phyloP scores from a whole-genome alignment of 257 asterid species.

The Apocynum venetum region DNA sequence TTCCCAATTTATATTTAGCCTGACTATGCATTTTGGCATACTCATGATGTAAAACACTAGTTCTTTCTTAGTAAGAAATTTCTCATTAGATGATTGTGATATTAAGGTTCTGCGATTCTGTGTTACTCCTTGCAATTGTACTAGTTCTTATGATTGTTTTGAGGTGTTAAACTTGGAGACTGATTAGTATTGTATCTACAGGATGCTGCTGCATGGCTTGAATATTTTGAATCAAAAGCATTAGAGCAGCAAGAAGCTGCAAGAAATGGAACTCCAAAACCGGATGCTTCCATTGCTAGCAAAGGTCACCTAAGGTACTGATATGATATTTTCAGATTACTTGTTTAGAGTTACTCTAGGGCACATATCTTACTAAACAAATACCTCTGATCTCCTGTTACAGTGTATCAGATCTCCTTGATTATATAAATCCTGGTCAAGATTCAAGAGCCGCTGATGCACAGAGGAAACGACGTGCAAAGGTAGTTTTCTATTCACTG shows the following conservation, averaged over 20 bases:
- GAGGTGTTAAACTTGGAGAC: background rate
- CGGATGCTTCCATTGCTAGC: slow-evolving; percentile 97
- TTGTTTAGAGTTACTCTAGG: slow-evolving; percentile 23
- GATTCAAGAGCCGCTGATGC: slow-evolving; percentile 66
- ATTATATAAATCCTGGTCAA: slow-evolving; percentile 85
- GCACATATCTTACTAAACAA: slow-evolving; percentile 25
- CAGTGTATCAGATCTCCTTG: slow-evolving; percentile 99
- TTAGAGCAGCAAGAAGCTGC: slow-evolving; percentile 99
- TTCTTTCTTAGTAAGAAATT: background rate
- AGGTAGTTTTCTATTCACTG: slow-evolving; percentile 41
- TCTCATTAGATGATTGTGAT: background rate
- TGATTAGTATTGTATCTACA: slow-evolving; percentile 31
- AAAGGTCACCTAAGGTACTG: slow-evolving; percentile 98
- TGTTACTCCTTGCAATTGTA: too few relatives aligned
- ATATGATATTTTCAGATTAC: slow-evolving; percentile 42
- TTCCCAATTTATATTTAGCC: background rate
- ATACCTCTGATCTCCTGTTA: slow-evolving; percentile 32
- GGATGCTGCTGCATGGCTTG: slow-evolving; percentile 99
- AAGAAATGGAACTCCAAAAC: slow-evolving; percentile 86
- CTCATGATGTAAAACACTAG: background rate
- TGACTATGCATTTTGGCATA: background rate
- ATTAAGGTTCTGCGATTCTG: background rate
- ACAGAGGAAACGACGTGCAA: slow-evolving; percentile 75
- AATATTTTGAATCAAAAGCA: slow-evolving; percentile 96
- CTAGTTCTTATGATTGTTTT: background rate